These are phyloP conservation scores for Ramaria sp. DNA, from an alignment of 768 basidiomycete species.

Conservation along the genomic window DNA sequence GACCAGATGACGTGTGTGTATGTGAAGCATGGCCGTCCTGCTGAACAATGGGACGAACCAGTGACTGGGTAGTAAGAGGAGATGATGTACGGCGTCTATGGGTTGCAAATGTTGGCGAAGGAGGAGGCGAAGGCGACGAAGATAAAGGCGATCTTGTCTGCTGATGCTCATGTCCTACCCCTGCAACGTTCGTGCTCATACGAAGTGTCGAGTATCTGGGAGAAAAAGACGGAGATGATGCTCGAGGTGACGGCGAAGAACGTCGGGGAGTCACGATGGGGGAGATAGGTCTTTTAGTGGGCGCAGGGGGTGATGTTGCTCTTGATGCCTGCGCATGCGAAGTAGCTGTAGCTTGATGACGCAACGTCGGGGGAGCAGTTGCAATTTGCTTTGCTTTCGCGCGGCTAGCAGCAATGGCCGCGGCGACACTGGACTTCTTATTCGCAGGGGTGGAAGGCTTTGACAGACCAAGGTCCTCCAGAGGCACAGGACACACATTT, in stretches of 20 bases:
- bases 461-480: conserved; percentile 26
- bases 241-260: conserved; percentile 21
- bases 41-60: neutral
- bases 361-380: conserved; percentile 64
- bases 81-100: conserved; percentile 3
- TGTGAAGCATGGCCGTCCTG: neutral
- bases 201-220: conserved; percentile 20
- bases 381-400: conserved; percentile 82
- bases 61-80: neutral
- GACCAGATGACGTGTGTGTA: neutral
- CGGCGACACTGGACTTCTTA: conserved; percentile 78
- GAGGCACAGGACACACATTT: conserved; percentile 63
- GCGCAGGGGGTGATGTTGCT: conserved; percentile 27
- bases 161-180: neutral
- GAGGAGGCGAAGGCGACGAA: conserved; percentile 10
- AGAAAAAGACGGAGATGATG: conserved; percentile 35
- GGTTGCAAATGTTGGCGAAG: conserved; percentile 8
- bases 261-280: conserved; percentile 31
- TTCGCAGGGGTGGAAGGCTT: conserved; percentile 41
- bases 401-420: conserved; percentile 82
- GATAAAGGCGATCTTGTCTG: conserved; percentile 4
- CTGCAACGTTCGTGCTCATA: neutral
- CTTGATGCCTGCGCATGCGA: conserved; percentile 39
- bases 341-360: conserved; percentile 66
- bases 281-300: conserved; percentile 24